A percentile compares a stretch with the other conserved stretches of the same genome.
phyloP scores from a whole-genome alignment of 1,284 basidiomycete genomes.

The Marasmius sp. region DNA sequence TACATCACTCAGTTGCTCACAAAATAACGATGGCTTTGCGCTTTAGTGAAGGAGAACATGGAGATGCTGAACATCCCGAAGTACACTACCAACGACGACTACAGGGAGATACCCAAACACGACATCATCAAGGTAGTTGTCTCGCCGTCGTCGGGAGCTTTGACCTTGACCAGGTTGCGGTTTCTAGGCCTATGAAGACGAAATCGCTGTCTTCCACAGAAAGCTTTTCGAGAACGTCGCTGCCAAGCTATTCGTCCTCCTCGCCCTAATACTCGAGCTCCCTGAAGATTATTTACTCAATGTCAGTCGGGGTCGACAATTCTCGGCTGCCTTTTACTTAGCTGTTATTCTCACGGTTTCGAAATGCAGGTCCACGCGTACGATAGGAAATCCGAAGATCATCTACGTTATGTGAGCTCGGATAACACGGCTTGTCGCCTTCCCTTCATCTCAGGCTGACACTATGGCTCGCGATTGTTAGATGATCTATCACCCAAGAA shows the following conservation, averaged over 20 bases:
- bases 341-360: not conserved
- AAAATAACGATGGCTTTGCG: not conserved
- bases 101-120: constrained; percentile 16
- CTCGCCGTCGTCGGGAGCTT: not conserved
- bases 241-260: constrained; percentile 21
- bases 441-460: too few species aligned
- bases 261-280: constrained; percentile 27
- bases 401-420: constrained; percentile 24
- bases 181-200: constrained; percentile 12
- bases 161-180: not conserved
- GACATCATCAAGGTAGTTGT: constrained; percentile 13
- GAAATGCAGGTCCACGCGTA: constrained; percentile 17
- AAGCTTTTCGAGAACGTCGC: constrained; percentile 22
- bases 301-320: not conserved
- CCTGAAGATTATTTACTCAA: constrained; percentile 27
- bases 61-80: constrained; percentile 27
- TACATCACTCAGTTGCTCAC: too few species aligned
- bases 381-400: constrained; percentile 22
- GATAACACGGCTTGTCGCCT: not conserved
- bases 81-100: constrained; percentile 17
- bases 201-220: constrained; percentile 23
- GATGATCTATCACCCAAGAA: constrained; percentile 23
- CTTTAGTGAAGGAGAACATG: constrained; percentile 24
- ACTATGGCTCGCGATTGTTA: not conserved
- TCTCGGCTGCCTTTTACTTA: not conserved